Base-by-base conservation (phyloP, 225 moss, liverwort and hornwort species). In the Ulota crispa region DNA sequence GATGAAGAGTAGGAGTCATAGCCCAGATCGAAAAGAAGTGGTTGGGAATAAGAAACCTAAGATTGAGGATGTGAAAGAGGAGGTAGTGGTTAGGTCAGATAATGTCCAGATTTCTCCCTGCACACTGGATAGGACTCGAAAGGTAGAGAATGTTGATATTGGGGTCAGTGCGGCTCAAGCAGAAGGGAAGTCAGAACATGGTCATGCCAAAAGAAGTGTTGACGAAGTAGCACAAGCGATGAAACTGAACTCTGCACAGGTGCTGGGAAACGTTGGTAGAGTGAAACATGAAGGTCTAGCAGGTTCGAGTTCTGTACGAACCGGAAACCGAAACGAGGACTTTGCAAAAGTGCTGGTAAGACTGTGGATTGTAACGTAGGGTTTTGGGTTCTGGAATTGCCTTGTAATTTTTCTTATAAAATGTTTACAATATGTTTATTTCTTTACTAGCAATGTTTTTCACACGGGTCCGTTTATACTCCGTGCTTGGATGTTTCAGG, bases 271-370 rank as follows among this genome's bases (percentile, higher is more conserved):
- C 64, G 68, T 69, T 80, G 84, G 42, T 42, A 67, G 16, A 72
- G 30, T 15, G 41, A 83, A 31, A 43, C 52, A 32, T 41, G 75
- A 74, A 76, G 83, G 45, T 82, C 30, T 19, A 16, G 34, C 47
- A 78, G 86, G 77, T 57, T 54, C 78, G 41, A 77, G 62, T 68
- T 66, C 79, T 77, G 32, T 72, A 32, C 68, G 27, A 80, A 82
- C 68, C 72, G 83, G 62, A 36, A 30, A 45, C 26, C 65, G n/a
- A 41, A 85, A 64, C 57, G 80, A 83, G 52, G 82, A 84, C 63
- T 92, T 92, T 53, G 85, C 79, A 42, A 87, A 86, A 78, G 57
- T 93, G 30, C 47, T 95, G 92, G 93, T 95, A 83, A 85, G 93
- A 80, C 26, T 70, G 50, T 64, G 81, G 52, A 53, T 75, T 13